Base-by-base conservation (phyloP, 306 rosid genomes). In the Cercis canadensis region DNA sequence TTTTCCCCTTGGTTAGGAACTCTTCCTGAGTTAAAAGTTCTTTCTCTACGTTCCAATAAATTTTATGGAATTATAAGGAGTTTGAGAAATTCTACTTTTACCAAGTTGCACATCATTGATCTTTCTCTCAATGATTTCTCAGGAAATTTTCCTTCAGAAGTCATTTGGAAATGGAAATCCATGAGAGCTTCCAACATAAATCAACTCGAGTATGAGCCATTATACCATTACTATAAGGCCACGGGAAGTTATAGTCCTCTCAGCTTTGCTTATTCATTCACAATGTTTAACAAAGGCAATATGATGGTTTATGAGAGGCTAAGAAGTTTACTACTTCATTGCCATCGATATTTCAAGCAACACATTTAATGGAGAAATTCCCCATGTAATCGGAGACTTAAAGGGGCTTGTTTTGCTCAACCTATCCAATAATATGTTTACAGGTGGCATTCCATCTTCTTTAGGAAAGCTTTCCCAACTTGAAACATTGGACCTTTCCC, bases 1-100 rank as follows among this genome's bases (percentile, higher is more conserved):
- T 81, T 81, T 24, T 82, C 86, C 4, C 67, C 46, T 4, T 77
- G 85, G 76, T n/a, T 70, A 7, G 81, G 78, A 33, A 9, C 31
- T 33, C 81, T 81, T 51, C 75, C 75, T 1, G 7, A 8, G 11
- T 60, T 81, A 6, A 12, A 11, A 12, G 49, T 53, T 13, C 78
- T 81, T 4, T 29, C 52, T 17, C 71, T 77, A 6, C 19, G 68
- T 6, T 37, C 69, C 1, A 81, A 81, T 10, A 2, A 53, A 31
- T 72, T 81, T 29, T 13, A 37, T 19, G 85, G 85, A 8, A 8
- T 1, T 2, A 76, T 76, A 2, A 43, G 52, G 34, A 64, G 32
- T 11, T 65, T 1, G 11, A 12, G n/a, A 11, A 12, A 11, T 8
- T 11, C 13, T 12, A 43, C 14, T 8, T 43, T 43, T 12, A 2